Conservation (phyloP, 2,329 filamentous ascomycete species). For the Waltergamsia citrina region DNA sequence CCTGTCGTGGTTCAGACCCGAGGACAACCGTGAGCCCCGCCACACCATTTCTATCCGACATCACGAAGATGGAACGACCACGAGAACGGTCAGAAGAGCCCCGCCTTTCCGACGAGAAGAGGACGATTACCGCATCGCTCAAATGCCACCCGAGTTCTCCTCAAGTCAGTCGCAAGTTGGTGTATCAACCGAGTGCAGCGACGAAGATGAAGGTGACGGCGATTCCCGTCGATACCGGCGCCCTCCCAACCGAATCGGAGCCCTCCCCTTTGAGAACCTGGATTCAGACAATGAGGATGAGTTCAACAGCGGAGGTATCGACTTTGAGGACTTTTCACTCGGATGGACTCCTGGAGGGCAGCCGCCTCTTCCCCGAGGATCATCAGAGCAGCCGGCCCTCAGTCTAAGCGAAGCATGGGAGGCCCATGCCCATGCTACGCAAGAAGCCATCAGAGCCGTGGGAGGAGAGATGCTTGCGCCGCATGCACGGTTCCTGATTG, state of each 20-base stretch:
- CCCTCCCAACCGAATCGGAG: slow-evolving; percentile 41
- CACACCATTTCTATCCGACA: slow-evolving; percentile 42
- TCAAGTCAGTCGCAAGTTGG: slow-evolving; percentile 37
- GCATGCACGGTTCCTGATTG: slow-evolving; percentile 76
- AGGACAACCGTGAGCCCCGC: slow-evolving; percentile 12
- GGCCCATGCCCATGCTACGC: slow-evolving; percentile 41
- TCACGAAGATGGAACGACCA: slow-evolving; percentile 39
- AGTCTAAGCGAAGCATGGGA: slow-evolving; percentile 28
- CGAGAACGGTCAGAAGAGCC: slow-evolving; percentile 32
- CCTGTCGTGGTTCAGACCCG: slow-evolving; percentile 3
- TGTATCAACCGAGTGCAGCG: slow-evolving; percentile 51
- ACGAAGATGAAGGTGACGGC: slow-evolving; percentile 38
- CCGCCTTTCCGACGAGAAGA: slow-evolving; percentile 24
- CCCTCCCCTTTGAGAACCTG: slow-evolving; percentile 44
- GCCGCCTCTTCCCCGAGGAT: background rate
- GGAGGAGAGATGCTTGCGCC: slow-evolving; percentile 57
- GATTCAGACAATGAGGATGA: slow-evolving; percentile 19
- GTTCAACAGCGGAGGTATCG: background rate
- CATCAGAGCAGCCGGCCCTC: slow-evolving; percentile 4
- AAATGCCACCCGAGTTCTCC: slow-evolving; percentile 48
- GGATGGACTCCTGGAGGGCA: too few species aligned
- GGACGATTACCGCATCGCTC: slow-evolving; percentile 36
- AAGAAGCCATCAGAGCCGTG: slow-evolving; percentile 46
- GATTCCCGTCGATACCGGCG: slow-evolving; percentile 21
- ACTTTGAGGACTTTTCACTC: slow-evolving; percentile 2